These are phyloP conservation scores for Pseudogymnoascus sp. DNA, from an alignment of 2,329 filamentous ascomycete species.

Conservation along the genomic window DNA sequence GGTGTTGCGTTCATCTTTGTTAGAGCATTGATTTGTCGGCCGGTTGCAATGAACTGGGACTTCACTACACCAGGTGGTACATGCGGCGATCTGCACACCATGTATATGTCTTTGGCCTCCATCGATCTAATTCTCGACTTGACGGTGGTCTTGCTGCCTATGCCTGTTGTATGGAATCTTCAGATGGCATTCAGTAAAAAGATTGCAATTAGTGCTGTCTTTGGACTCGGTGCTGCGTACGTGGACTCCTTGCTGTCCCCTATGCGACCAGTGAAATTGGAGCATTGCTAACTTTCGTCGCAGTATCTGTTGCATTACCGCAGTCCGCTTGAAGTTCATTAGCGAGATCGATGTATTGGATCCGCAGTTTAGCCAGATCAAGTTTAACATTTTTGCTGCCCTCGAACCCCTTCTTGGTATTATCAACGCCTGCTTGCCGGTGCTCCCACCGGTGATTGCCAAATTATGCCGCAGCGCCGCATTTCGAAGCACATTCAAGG, in stretches of 20 bases:
- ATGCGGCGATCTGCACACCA: constrained; percentile 10
- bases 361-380: constrained; percentile 15
- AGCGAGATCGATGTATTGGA: constrained; percentile 15
- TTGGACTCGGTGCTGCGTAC: constrained; percentile 16
- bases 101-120: constrained; percentile 8
- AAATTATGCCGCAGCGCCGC: constrained; percentile 11
- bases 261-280: too few species aligned
- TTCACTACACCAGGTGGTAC: neutral
- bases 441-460: constrained; percentile 17
- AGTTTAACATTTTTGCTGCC: constrained; percentile 14
- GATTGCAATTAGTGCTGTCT: constrained; percentile 15
- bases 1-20: constrained; percentile 14
- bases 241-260: too few species aligned
- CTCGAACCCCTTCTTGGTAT: constrained; percentile 22
- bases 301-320: too few species aligned
- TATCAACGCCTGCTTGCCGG: constrained; percentile 21
- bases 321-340: constrained; percentile 15
- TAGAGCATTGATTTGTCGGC: constrained; percentile 12
- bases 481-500: neutral
- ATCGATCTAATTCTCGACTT: constrained; percentile 10
- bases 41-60: too few species aligned
- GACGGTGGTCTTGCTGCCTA: constrained; percentile 14
- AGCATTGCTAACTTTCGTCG: too few species aligned
- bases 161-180: constrained; percentile 17
- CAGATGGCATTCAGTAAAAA: constrained; percentile 14